These are phyloP conservation scores for Epichloe glyceriae DNA, from an alignment of 2,329 filamentous ascomycete genomes.

Conservation along the genomic window DNA sequence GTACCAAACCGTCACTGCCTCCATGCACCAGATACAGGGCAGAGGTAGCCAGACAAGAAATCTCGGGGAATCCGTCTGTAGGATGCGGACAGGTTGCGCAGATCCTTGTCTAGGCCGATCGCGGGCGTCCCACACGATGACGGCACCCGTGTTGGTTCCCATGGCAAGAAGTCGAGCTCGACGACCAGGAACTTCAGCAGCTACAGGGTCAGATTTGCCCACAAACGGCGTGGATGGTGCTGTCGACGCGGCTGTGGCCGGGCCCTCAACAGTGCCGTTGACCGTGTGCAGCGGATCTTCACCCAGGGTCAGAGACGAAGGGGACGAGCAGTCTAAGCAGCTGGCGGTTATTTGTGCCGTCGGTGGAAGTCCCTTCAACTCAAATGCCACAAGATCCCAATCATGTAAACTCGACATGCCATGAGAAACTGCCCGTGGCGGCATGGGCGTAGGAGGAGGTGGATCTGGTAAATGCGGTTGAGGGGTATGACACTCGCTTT, in stretches of 20 bases:
- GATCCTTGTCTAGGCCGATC: slow-evolving; percentile 32
- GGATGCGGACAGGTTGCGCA: slow-evolving; percentile 61
- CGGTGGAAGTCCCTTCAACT: slow-evolving; percentile 44
- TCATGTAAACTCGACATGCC: slow-evolving; percentile 14
- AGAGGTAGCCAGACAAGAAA: slow-evolving; percentile 71
- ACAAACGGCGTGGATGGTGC: neutral
- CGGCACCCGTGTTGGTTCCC: slow-evolving; percentile 64
- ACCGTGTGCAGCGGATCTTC: slow-evolving; percentile 57
- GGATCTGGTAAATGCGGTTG: slow-evolving; percentile 12
- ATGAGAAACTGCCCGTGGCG: slow-evolving; percentile 6
- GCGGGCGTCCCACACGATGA: slow-evolving; percentile 78
- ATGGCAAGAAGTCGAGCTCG: slow-evolving; percentile 68
- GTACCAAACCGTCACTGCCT: slow-evolving; percentile 86
- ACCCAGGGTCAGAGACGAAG: slow-evolving; percentile 54
- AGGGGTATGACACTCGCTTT: slow-evolving; percentile 5
- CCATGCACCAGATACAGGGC: slow-evolving; percentile 85
- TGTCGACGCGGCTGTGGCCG: slow-evolving; percentile 25
- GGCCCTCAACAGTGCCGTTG: slow-evolving; percentile 34
- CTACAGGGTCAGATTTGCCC: slow-evolving; percentile 21
- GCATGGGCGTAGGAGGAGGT: slow-evolving; percentile 12
- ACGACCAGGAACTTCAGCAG: slow-evolving; percentile 65
- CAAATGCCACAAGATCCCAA: slow-evolving; percentile 17
- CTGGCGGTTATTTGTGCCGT: slow-evolving; percentile 54
- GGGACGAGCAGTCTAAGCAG: slow-evolving; percentile 61
- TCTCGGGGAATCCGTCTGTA: slow-evolving; percentile 85